Evolutionary conservation across 441 rosid genomes (phyloP).

Genomic region (Arabidopsis hybrid): DNA sequence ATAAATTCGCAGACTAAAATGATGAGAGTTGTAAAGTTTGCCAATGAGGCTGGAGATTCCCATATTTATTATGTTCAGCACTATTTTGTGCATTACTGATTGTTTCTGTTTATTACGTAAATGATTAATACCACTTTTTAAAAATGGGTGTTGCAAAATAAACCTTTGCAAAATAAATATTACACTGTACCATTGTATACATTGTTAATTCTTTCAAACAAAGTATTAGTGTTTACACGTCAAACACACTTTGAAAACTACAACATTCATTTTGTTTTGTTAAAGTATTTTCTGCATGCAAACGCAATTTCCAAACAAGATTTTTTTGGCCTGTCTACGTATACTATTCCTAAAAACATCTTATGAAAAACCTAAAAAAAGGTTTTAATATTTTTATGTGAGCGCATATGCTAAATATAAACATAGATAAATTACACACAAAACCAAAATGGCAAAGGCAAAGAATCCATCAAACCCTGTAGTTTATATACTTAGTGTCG

Average conservation of each 20-base stretch:
- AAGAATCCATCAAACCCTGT: constrained; percentile 39
- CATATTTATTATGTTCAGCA: constrained; percentile 12
- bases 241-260: not conserved
- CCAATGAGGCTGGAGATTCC: constrained; percentile 39
- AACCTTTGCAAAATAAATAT: not conserved
- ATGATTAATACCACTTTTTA: constrained; percentile 11
- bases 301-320: not conserved
- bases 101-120: constrained; percentile 20
- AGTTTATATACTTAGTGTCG: constrained; percentile 37
- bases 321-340: too few species aligned
- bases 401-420: not conserved
- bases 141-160: constrained; percentile 6
- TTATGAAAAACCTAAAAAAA: too few species aligned
- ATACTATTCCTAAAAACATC: not conserved
- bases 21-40: constrained; percentile 28
- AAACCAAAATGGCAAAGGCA: constrained; percentile 14
- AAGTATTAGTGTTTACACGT: not conserved
- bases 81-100: constrained; percentile 29
- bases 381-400: not conserved
- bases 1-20: constrained; percentile 26
- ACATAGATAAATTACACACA: not conserved
- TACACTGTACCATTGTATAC: not conserved
- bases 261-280: not conserved
- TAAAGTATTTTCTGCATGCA: not conserved
- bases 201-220: not conserved